These are phyloP conservation scores for Russula compacta DNA, from an alignment of 768 basidiomycete species.

Conservation along the genomic window DNA sequence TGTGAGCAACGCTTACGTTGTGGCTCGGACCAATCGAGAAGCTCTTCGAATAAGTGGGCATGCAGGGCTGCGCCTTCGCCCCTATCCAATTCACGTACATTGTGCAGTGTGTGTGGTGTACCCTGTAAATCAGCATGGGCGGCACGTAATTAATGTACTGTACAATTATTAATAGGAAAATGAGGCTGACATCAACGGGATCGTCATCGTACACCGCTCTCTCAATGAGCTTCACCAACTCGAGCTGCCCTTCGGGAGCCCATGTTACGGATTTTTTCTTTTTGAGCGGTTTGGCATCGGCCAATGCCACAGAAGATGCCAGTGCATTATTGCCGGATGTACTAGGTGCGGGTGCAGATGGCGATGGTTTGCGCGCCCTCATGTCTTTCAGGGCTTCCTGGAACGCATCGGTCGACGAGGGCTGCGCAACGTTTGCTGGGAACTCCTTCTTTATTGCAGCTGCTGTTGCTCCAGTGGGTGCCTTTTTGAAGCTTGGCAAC, in stretches of 20 bases:
- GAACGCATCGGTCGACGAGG: conserved; percentile 72
- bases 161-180: conserved; percentile 32
- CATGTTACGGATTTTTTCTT: conserved; percentile 75
- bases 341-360: conserved; percentile 26
- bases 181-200: conserved; percentile 70
- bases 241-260: conserved; percentile 66
- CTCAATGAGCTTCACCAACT: conserved; percentile 71
- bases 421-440: conserved; percentile 58
- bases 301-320: conserved; percentile 42
- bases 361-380: conserved; percentile 52
- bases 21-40: conserved; percentile 80
- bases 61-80: conserved; percentile 82
- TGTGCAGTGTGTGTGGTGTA: conserved; percentile 52
- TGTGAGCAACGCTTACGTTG: conserved; percentile 44
- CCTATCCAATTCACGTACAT: conserved; percentile 77
- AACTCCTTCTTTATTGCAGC: conserved; percentile 40
- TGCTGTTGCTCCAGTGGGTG: conserved; percentile 28
- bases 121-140: conserved; percentile 47
- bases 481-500: conserved; percentile 82
- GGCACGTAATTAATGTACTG: conserved; percentile 43
- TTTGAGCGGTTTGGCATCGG: conserved; percentile 34
- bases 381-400: conserved; percentile 78
- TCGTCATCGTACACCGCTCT: conserved; percentile 86
- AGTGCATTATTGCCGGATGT: conserved; percentile 27
- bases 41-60: conserved; percentile 75